Evolutionary conservation across 1,284 basidiomycete species (phyloP).

Genomic region (Papiliotrema nemorosa): DNA sequence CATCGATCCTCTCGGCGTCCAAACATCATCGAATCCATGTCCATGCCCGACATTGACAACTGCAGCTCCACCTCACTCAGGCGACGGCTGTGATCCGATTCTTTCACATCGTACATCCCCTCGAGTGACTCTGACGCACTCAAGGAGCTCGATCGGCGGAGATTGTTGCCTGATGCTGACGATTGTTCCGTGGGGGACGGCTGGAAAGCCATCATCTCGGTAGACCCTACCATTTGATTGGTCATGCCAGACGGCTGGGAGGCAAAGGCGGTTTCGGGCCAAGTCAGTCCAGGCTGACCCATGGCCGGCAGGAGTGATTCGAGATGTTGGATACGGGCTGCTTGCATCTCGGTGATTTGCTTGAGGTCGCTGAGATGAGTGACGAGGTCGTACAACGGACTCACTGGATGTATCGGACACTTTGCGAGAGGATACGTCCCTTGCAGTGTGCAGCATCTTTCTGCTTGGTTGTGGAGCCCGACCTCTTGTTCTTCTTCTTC

Average conservation of each 20-base stretch:
- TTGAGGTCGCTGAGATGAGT: constrained; percentile 32
- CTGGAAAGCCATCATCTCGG: constrained; percentile 25
- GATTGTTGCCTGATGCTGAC: constrained; percentile 14
- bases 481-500: constrained; percentile 38
- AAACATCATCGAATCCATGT: constrained; percentile 22
- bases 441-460: constrained; percentile 45
- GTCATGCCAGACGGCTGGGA: not conserved
- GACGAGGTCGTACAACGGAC: constrained; percentile 3
- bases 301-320: constrained; percentile 25
- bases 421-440: constrained; percentile 38
- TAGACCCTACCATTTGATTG: constrained; percentile 7
- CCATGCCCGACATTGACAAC: constrained; percentile 23
- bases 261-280: constrained; percentile 31
- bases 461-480: constrained; percentile 25
- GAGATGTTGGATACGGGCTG: constrained; percentile 34
- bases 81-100: constrained; percentile 10
- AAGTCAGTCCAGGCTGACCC: constrained; percentile 26
- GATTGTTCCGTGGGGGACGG: constrained; percentile 32
- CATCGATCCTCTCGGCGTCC: constrained; percentile 11
- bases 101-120: not conserved
- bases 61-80: constrained; percentile 6
- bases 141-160: constrained; percentile 23
- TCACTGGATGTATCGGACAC: constrained; percentile 42
- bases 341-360: constrained; percentile 30
- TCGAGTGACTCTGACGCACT: constrained; percentile 12